Conservation (phyloP, 768 basidiomycete genomes). For the Chalciporus pseudorubinellus region DNA sequence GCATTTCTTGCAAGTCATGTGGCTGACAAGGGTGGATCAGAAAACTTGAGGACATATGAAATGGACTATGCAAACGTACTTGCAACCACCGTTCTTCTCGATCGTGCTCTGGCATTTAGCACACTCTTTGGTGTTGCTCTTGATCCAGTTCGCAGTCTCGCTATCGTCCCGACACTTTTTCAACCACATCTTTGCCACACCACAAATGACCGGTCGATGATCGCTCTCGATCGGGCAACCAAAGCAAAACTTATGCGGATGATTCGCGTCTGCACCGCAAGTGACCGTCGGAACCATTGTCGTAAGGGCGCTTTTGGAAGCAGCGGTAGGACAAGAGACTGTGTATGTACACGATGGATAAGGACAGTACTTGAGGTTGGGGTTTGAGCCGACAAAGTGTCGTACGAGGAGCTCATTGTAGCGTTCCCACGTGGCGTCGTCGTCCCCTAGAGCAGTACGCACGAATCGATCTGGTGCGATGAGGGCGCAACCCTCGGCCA, state of each 20-base stretch:
- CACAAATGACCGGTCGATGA: slow-evolving; percentile 90
- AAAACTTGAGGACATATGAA: slow-evolving; percentile 55
- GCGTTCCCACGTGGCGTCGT: slow-evolving; percentile 55
- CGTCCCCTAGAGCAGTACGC: slow-evolving; percentile 52
- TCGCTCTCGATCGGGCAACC: slow-evolving; percentile 87
- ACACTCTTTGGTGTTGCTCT: slow-evolving; percentile 99
- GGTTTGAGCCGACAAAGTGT: slow-evolving; percentile 83
- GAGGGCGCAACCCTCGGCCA: slow-evolving; percentile 74
- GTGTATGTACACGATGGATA: slow-evolving; percentile 93
- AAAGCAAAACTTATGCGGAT: slow-evolving; percentile 85
- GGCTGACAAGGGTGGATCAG: slow-evolving; percentile 49
- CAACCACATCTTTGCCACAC: slow-evolving; percentile 88
- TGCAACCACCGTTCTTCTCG: slow-evolving; percentile 99
- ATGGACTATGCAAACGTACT: slow-evolving; percentile 73
- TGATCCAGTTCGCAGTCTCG: slow-evolving; percentile 99
- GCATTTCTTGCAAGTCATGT: slow-evolving; percentile 99
- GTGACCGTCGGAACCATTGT: slow-evolving; percentile 85
- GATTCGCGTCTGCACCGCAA: slow-evolving; percentile 65
- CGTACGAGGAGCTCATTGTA: slow-evolving; percentile 88
- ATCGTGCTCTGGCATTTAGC: slow-evolving; percentile 95
- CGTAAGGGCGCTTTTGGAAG: slow-evolving; percentile 69
- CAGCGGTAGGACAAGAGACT: slow-evolving; percentile 84
- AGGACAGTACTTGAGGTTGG: slow-evolving; percentile 89
- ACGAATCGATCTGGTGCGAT: slow-evolving; percentile 66
- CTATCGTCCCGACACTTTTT: slow-evolving; percentile 97